These are phyloP conservation scores for Pichia ethanolica DNA, from an alignment of 805 yeast genomes.

Conservation along the genomic window DNA sequence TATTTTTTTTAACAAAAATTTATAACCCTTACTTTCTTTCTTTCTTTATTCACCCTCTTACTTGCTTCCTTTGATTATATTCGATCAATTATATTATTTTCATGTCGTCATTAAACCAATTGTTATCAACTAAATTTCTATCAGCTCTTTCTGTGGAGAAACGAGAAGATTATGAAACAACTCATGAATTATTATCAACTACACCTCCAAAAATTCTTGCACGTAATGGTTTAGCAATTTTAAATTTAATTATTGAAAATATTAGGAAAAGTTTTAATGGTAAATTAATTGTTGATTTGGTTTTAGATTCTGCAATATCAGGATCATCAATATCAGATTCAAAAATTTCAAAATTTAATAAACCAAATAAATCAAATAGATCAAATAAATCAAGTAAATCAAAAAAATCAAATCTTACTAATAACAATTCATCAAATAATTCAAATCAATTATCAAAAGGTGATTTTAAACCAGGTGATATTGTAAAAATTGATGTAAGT, in stretches of 20 bases:
- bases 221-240: slow-evolving; percentile 64
- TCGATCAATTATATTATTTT: too few species aligned
- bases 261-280: slow-evolving; percentile 78
- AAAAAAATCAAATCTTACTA: not conserved
- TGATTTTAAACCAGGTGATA: slow-evolving; percentile 65
- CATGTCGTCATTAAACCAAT: slow-evolving; percentile 3
- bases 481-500: slow-evolving; percentile 53
- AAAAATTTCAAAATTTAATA: not conserved
- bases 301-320: slow-evolving; percentile 29
- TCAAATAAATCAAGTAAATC: not conserved
- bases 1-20: too few species aligned
- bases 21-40: too few species aligned
- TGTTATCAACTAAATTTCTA: slow-evolving; percentile 31
- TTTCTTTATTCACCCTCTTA: too few species aligned
- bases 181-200: slow-evolving; percentile 35
- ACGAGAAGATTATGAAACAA: slow-evolving; percentile 44
- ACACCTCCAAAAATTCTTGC: slow-evolving; percentile 62
- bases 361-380: not conserved
- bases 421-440: slow-evolving; percentile 19
- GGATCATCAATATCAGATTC: slow-evolving; percentile 12
- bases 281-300: slow-evolving; percentile 54
- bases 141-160: slow-evolving; percentile 40
- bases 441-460: not conserved
- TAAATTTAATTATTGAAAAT: slow-evolving; percentile 54
- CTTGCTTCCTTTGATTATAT: too few species aligned